These are phyloP conservation scores for Monosporascus sp. DNA, from an alignment of 2,329 filamentous ascomycete species.

Conservation along the genomic window DNA sequence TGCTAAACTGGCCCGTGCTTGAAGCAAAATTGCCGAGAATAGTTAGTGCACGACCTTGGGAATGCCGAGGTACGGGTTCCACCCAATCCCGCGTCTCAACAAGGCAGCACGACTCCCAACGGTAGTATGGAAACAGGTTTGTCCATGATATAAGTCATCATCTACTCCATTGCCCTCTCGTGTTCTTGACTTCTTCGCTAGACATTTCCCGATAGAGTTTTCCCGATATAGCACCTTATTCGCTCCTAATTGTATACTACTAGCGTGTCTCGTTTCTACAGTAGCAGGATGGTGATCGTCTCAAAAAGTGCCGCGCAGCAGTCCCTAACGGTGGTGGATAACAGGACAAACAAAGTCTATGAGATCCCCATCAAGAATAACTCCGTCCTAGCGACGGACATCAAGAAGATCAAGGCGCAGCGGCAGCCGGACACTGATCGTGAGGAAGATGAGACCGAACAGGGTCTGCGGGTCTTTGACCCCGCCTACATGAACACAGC, in stretches of 20 bases:
- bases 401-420: conserved; percentile 43
- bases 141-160: background rate
- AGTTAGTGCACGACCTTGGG: background rate
- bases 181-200: background rate
- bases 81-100: background rate
- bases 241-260: background rate
- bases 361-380: conserved; percentile 45
- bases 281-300: conserved; percentile 20
- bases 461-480: conserved; percentile 45
- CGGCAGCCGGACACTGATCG: conserved; percentile 26
- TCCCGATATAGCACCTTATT: background rate
- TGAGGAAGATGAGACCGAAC: conserved; percentile 39
- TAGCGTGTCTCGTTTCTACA: background rate
- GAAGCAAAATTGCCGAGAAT: background rate
- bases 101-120: background rate
- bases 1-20: background rate
- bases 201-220: background rate
- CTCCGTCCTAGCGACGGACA: conserved; percentile 43
- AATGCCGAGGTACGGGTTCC: background rate
- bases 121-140: background rate
- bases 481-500: conserved; percentile 50
- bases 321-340: conserved; percentile 40
- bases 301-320: conserved; percentile 20
- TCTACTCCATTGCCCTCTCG: background rate
- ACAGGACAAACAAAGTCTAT: conserved; percentile 42